Percentiles rank a stretch among this genome's conserved stretches.
phyloP scores from a whole-genome alignment of 2,329 filamentous ascomycete genomes.

The Diaporthe sp. region DNA sequence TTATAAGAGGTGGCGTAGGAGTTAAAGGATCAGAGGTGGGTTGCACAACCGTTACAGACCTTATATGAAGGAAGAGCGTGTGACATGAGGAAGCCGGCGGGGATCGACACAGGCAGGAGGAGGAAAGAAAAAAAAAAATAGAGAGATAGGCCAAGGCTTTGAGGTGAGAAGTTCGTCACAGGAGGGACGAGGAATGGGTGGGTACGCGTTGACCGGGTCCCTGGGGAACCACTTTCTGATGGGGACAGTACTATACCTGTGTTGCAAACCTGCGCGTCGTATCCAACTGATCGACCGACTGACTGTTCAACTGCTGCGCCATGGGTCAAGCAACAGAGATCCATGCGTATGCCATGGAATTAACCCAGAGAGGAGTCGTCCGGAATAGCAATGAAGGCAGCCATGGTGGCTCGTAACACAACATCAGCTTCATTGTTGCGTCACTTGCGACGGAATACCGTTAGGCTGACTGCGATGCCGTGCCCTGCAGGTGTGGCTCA shows the following conservation, averaged over 20 bases:
- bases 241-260: neutral
- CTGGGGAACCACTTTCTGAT: neutral
- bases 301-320: slow-evolving; percentile 12
- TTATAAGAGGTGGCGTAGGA: slow-evolving; percentile 23
- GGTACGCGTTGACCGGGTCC: neutral
- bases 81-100: neutral
- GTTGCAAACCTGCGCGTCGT: neutral
- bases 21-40: slow-evolving; percentile 9
- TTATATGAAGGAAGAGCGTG: slow-evolving; percentile 30
- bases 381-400: neutral
- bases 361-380: neutral
- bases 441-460: slow-evolving; percentile 23
- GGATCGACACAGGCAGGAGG: neutral
- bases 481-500: slow-evolving; percentile 13
- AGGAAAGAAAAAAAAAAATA: neutral
- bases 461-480: neutral
- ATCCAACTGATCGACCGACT: slow-evolving; percentile 3
- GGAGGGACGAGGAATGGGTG: neutral
- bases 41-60: slow-evolving; percentile 21
- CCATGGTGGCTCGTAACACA: slow-evolving; percentile 24
- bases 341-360: slow-evolving; percentile 1
- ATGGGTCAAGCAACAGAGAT: neutral
- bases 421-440: slow-evolving; percentile 27
- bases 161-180: slow-evolving; percentile 21
- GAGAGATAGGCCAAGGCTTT: slow-evolving; percentile 4